phyloP scores from a whole-genome alignment of 2,329 filamentous ascomycete genomes.

The Pseudogymnoascus sp. region DNA sequence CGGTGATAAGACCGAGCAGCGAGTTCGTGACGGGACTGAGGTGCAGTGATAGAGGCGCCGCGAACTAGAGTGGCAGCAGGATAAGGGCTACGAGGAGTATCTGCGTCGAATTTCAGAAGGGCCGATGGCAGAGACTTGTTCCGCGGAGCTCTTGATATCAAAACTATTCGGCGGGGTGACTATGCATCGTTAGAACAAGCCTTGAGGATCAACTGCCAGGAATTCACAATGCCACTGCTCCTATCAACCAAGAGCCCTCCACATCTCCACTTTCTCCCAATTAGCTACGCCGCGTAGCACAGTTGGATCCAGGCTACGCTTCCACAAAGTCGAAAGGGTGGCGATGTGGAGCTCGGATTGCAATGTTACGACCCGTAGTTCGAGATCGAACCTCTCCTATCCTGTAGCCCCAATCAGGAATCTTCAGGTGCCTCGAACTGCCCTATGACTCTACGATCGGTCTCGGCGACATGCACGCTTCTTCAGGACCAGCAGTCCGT shows the following conservation, averaged over 20 bases:
- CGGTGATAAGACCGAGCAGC: not conserved
- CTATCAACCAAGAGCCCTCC: not conserved
- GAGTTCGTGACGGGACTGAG: not conserved
- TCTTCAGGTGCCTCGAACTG: not conserved
- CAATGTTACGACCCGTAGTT: slow-evolving; percentile 62
- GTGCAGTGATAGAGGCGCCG: not conserved
- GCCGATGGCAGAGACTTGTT: not conserved
- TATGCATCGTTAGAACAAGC: not conserved
- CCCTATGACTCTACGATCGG: too few species aligned
- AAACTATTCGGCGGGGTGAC: not conserved
- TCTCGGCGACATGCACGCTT: too few species aligned
- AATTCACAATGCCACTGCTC: not conserved
- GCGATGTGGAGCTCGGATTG: slow-evolving; percentile 80
- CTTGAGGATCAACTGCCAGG: not conserved
- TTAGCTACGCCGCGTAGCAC: not conserved
- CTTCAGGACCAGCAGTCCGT: too few species aligned
- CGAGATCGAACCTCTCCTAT: slow-evolving; percentile 39
- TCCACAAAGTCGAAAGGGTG: slow-evolving; percentile 65
- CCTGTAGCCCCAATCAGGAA: not conserved
- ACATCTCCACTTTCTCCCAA: not conserved
- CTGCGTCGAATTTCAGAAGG: not conserved
- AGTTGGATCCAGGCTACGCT: slow-evolving; percentile 73
- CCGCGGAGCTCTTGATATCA: not conserved
- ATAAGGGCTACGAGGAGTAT: not conserved
- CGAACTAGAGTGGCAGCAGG: not conserved